Base-by-base conservation (phyloP, 768 basidiomycete genomes). In the Macrocybe gigantea region DNA sequence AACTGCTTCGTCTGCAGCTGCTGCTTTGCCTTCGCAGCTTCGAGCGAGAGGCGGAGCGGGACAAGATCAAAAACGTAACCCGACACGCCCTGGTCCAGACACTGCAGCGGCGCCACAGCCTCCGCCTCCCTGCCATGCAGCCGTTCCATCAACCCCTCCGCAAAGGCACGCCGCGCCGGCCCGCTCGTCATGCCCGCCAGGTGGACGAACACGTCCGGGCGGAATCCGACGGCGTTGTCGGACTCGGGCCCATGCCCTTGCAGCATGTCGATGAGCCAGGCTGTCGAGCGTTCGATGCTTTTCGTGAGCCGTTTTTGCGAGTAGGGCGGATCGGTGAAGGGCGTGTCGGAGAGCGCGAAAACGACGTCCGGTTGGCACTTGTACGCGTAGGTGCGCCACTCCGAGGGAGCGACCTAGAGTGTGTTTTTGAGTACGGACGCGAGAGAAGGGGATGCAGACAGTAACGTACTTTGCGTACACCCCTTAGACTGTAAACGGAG, bases 221-320 rank as follows among this genome's bases (percentile, higher is more conserved):
- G 5, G 49, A 29, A 4, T 22, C 22, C 36, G 8, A 44, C 14
- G 44, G 34, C 22, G n/a, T 9, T 37, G 14, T 38, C 44, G 6
- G 6, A 44, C 22, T 22, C 22, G 22, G 22, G 22, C 22, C 22
- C 22, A 22, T 22, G 22, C 22, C 2, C 22, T 2, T 22, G 22
- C 2, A 90, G 69, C 1, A 88, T 51, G 32, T 74, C 67, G 0
- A 72, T 63, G 0, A 91, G 63, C 90, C 90, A 93, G 0, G 73
- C 63, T 0, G 69, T 58, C 2, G 81, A 82, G 29, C 89, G 74
- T 38, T 89, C 84, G 45, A 90, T 74, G 56, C 83, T 83, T 59
- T 90, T 92, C 29, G 77, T 82, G 5, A 83, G 63, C 2, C 90
- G 79, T 53, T 87, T 91, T 58, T 93, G 90, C 3, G 88, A 90